Percentiles rank a stretch among this genome's conserved stretches.
Conservation (phyloP, 768 basidiomycete genomes). For the Pseudohyphozyma bogoriensis region DNA sequence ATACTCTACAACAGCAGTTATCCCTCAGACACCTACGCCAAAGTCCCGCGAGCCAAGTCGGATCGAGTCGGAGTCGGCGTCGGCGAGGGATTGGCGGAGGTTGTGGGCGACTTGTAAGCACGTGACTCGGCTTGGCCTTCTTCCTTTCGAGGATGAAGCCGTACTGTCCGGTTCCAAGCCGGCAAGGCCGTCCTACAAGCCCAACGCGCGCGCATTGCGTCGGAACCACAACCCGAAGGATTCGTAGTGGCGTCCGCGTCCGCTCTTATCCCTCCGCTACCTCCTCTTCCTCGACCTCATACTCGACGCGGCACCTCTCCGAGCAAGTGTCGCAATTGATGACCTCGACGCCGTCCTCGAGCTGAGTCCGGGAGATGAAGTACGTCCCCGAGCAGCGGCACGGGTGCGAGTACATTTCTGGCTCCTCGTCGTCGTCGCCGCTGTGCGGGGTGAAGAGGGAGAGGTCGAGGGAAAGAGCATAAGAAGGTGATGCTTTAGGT, state of each 20-base stretch:
- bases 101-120: no score
- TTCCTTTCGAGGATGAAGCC: no score
- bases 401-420: conserved; percentile 37
- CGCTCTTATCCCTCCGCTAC: no score
- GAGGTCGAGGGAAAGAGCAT: conserved; percentile 22
- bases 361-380: conserved; percentile 34
- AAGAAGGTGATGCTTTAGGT: conserved; percentile 1
- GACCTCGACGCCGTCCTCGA: conserved; percentile 39
- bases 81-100: background rate
- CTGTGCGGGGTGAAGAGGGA: conserved; percentile 18
- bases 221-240: no score
- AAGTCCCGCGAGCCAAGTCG: background rate
- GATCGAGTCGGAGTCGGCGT: background rate
- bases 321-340: conserved; percentile 41
- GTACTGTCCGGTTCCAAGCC: no score
- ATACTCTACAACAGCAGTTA: background rate
- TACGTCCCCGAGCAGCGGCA: conserved; percentile 38
- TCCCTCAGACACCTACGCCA: background rate
- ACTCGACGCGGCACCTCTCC: conserved; percentile 40
- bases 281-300: conserved; percentile 38
- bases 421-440: conserved; percentile 28
- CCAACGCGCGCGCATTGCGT: no score
- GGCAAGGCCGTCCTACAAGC: no score
- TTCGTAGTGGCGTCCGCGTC: no score
- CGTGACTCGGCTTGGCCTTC: no score